Evolutionary conservation across 2,329 filamentous ascomycete species (phyloP).

Genomic region (Hypomyces rosellus): DNA sequence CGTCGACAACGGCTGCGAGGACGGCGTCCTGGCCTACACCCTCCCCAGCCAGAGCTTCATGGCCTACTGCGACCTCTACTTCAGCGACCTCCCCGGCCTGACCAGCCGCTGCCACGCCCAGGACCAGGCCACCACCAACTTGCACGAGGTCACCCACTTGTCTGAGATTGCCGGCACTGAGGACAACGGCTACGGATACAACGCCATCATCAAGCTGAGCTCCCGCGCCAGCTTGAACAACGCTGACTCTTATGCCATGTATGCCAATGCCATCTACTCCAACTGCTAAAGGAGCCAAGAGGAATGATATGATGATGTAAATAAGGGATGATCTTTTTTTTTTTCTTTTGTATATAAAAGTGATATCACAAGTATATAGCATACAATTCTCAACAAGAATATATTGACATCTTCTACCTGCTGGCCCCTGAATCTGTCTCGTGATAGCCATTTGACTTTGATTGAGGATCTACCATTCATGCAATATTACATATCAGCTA

Average conservation of each 20-base stretch:
- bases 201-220: slow-evolving; percentile 4
- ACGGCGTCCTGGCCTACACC: slow-evolving; percentile 57
- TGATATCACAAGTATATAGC: too few relatives aligned
- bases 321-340: too few relatives aligned
- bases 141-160: slow-evolving; percentile 62
- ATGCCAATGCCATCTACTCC: slow-evolving; percentile 31
- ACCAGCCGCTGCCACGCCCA: slow-evolving; percentile 52
- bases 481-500: too few relatives aligned
- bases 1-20: slow-evolving; percentile 43
- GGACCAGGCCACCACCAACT: slow-evolving; percentile 57
- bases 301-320: too few relatives aligned
- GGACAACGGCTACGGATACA: slow-evolving; percentile 53
- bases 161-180: slow-evolving; percentile 49
- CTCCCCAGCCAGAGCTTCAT: slow-evolving; percentile 48
- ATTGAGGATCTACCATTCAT: too few relatives aligned
- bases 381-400: too few relatives aligned
- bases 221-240: slow-evolving; percentile 46
- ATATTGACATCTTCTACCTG: too few relatives aligned
- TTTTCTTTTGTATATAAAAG: too few relatives aligned
- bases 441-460: too few relatives aligned
- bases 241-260: slow-evolving; percentile 49
- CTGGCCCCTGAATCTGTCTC: too few relatives aligned
- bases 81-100: slow-evolving; percentile 44
- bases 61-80: slow-evolving; percentile 57
- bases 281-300: slow-evolving; percentile 21